These are phyloP conservation scores for Trametes coccinea DNA, from an alignment of 768 basidiomycete genomes.

Conservation along the genomic window DNA sequence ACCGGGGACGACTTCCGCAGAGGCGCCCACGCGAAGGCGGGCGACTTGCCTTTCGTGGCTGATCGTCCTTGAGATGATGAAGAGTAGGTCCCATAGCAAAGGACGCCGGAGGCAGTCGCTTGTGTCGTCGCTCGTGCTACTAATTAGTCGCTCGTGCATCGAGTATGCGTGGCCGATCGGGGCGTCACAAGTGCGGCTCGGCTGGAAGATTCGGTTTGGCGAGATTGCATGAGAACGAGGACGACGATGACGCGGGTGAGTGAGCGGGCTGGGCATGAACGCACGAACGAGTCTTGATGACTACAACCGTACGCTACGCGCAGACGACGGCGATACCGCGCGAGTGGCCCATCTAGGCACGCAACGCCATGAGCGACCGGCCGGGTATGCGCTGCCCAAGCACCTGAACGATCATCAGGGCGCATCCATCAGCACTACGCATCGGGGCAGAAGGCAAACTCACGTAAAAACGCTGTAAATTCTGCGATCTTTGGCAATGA, in stretches of 20 bases:
- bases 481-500: background rate
- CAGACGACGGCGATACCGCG: constrained; percentile 5
- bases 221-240: background rate
- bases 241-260: background rate
- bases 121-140: background rate
- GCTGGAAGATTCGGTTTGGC: background rate
- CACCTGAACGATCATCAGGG: background rate
- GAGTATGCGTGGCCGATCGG: background rate
- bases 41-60: constrained; percentile 8
- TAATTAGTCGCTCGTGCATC: background rate
- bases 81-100: background rate
- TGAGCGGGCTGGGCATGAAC: background rate
- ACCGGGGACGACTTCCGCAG: constrained; percentile 17
- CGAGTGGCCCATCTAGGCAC: background rate
- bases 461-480: background rate
- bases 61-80: constrained; percentile 18
- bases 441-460: background rate
- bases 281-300: background rate
- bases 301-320: background rate
- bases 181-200: background rate
- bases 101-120: background rate
- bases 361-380: background rate
- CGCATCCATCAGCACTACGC: background rate
- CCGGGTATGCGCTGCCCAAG: background rate
- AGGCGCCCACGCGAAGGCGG: background rate